Base-by-base conservation (phyloP, 1,284 basidiomycete species). In the Microbotryum silenes-acaulis region DNA sequence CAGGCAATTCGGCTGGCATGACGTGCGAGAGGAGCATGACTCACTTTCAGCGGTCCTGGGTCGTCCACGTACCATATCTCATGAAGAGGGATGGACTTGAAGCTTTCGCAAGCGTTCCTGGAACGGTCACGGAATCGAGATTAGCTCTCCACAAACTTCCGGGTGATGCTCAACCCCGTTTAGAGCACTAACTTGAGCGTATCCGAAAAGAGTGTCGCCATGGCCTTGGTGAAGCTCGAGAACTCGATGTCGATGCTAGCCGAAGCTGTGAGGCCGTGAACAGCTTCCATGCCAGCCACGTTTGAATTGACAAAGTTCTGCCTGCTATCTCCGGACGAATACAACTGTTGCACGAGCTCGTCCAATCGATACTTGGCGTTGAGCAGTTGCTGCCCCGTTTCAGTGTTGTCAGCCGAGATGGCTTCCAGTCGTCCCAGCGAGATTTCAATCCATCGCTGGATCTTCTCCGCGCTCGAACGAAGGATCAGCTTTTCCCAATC, bases 51-150 rank as follows among this genome's bases (percentile, higher is more conserved):
- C 8, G 59, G 56, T 8, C 45, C 23, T 18, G 55, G n/a, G 50
- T 67, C 62, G 23, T 63, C 49, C 25, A 55, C 20, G 47, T 61
- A 63, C 59, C 65, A 69, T 9, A 66, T 27, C 51, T 69, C 61
- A 42, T 65, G 57, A 21, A 66, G 51, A 23, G 53, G 42, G 4
- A 65, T 16, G 12, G 56, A 56, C 5, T 56, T 54, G 6, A 51
- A 51, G 2, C 60, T 58, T 12, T 33, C 48, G 16, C 66, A 56
- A 1, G 64, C 55, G 6, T 8, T 4, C 3, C 67, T 68, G 56
- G 8, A 33, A 56, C 18, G 42, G 14, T 8, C 29, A 6, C 8
- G 6, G 9, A 8, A 9, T 2, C 10, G 20, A 14, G 37, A 42
- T 42, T 42, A 18, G 37, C 16, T 58, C 58, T 10, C 37, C 48